These are phyloP conservation scores for Akanthomyces muscarius DNA, from an alignment of 2,329 filamentous ascomycete genomes.

Conservation along the genomic window DNA sequence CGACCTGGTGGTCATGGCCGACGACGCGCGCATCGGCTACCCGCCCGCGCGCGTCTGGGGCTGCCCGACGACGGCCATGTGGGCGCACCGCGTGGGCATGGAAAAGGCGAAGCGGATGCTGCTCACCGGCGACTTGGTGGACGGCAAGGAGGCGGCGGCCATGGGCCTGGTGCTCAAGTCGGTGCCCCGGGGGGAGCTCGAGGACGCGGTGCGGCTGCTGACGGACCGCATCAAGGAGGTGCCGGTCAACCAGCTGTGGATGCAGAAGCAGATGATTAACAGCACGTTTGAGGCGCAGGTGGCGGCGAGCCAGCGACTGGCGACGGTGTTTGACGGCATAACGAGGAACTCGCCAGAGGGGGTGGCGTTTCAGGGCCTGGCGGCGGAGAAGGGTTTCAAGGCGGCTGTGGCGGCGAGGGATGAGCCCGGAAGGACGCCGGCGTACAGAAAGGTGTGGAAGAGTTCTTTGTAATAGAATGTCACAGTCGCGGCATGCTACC, in stretches of 20 bases:
- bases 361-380: conserved; percentile 16
- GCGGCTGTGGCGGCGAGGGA: conserved; percentile 17
- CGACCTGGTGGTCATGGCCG: conserved; percentile 20
- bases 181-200: conserved; percentile 18
- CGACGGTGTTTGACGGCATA: conserved; percentile 20
- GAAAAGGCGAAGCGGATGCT: conserved; percentile 19
- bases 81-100: conserved; percentile 18
- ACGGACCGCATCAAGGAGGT: conserved; percentile 18
- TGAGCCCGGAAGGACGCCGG: conserved; percentile 13
- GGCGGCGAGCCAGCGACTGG: conserved; percentile 17
- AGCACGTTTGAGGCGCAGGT: conserved; percentile 16
- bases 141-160: conserved; percentile 18
- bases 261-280: conserved; percentile 21
- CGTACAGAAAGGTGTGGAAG: conserved; percentile 16
- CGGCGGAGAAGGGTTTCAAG: conserved; percentile 16
- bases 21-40: conserved; percentile 19
- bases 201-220: conserved; percentile 14
- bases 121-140: conserved; percentile 19
- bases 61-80: conserved; percentile 20
- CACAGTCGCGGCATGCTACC: too few relatives aligned
- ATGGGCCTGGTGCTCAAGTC: conserved; percentile 20
- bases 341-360: conserved; percentile 20
- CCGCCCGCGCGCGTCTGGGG: conserved; percentile 18
- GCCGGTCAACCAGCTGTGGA: conserved; percentile 19
- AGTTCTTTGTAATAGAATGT: neutral